A percentile compares a stretch with the other conserved stretches of the same genome.
Conservation (phyloP, 2,329 filamentous ascomycete genomes). For the Cytospora leucostoma region DNA sequence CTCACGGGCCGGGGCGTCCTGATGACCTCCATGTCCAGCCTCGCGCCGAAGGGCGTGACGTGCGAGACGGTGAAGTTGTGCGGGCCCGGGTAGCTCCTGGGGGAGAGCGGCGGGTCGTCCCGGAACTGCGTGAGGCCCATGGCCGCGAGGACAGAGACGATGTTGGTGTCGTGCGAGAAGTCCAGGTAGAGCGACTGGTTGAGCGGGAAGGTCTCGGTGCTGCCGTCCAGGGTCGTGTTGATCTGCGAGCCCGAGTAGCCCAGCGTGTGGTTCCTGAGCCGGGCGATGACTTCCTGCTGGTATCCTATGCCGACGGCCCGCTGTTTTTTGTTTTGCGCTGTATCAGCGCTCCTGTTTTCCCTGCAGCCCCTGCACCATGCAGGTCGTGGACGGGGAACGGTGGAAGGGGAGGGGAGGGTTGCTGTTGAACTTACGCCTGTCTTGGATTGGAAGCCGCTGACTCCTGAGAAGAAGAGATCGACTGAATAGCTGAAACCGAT, state of each 20-base stretch:
- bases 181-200: constrained; percentile 76
- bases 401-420: neutral
- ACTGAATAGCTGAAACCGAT: constrained; percentile 69
- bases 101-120: constrained; percentile 54
- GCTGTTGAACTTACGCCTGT: constrained; percentile 50
- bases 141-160: constrained; percentile 68
- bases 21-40: constrained; percentile 75
- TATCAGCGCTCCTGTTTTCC: neutral
- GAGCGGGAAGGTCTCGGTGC: constrained; percentile 68
- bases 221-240: constrained; percentile 72
- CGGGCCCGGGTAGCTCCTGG: constrained; percentile 53
- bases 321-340: constrained; percentile 32
- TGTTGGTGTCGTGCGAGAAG: constrained; percentile 78
- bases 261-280: constrained; percentile 66
- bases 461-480: constrained; percentile 66
- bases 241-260: constrained; percentile 60
- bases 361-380: neutral
- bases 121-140: constrained; percentile 71
- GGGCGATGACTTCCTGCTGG: constrained; percentile 71
- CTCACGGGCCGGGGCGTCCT: constrained; percentile 64
- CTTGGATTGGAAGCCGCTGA: constrained; percentile 63
- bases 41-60: constrained; percentile 70
- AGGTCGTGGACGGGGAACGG: neutral
- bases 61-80: constrained; percentile 68
- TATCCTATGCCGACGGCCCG: constrained; percentile 74